phyloP scores from a whole-genome alignment of 2,329 filamentous ascomycete species.

The Botrytis pseudocinerea region DNA sequence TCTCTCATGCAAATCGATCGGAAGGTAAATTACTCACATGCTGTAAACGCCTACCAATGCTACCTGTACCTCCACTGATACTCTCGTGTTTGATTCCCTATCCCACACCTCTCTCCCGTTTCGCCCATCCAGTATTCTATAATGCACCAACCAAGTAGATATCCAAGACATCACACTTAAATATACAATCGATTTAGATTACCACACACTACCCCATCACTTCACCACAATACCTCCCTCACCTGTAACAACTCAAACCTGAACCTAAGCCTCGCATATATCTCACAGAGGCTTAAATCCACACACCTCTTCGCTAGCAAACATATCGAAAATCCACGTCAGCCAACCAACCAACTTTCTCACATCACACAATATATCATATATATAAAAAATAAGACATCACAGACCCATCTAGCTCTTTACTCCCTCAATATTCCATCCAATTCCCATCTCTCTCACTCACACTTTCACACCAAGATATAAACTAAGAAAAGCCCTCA shows the following conservation, averaged over 20 bases:
- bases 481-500: not conserved
- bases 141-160: not conserved
- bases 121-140: no score
- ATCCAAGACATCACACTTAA: not conserved
- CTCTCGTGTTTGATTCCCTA: not conserved
- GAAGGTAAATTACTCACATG: conserved; percentile 13
- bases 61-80: not conserved
- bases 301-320: not conserved
- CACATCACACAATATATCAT: not conserved
- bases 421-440: not conserved
- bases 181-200: not conserved
- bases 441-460: not conserved
- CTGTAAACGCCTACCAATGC: conserved; percentile 5
- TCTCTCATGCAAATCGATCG: not conserved
- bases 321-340: not conserved
- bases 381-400: not conserved
- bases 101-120: no score
- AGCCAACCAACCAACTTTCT: conserved; percentile 12
- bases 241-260: not conserved
- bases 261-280: not conserved
- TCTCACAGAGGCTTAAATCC: not conserved
- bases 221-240: not conserved
- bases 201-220: not conserved
- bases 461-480: not conserved
- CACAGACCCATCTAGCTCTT: not conserved